Evolutionary conservation across 768 basidiomycete species (phyloP).

Genomic region (Collybiopsis luxurians): DNA sequence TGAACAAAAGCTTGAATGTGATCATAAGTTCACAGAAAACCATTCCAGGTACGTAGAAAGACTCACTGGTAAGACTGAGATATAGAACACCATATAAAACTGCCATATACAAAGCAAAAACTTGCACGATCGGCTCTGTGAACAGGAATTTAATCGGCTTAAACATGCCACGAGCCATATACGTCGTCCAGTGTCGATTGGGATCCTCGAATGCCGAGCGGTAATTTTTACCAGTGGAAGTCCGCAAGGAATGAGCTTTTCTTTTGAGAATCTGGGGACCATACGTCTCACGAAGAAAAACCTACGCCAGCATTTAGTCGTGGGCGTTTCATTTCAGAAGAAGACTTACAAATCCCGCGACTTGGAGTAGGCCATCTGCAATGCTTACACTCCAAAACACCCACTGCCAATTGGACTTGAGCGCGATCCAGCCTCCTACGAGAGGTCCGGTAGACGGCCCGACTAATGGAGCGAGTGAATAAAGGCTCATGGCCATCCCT

Average conservation of each 20-base stretch:
- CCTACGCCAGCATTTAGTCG: slow-evolving; percentile 10
- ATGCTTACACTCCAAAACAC: slow-evolving; percentile 60
- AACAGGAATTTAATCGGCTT: slow-evolving; percentile 57
- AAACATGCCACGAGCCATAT: slow-evolving; percentile 46
- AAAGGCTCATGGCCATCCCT: slow-evolving; percentile 50
- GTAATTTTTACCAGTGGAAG: slow-evolving; percentile 28
- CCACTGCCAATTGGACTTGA: slow-evolving; percentile 56
- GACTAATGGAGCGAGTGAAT: slow-evolving; percentile 52
- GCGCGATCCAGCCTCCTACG: slow-evolving; percentile 42
- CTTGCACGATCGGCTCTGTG: slow-evolving; percentile 60
- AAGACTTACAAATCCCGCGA: slow-evolving; percentile 43
- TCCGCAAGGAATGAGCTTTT: slow-evolving; percentile 35
- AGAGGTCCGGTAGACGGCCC: slow-evolving; percentile 40
- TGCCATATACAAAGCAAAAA: slow-evolving; percentile 56
- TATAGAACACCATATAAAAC: slow-evolving; percentile 55
- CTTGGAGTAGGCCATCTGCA: slow-evolving; percentile 43
- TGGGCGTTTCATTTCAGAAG: background rate
- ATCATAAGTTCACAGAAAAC: background rate
- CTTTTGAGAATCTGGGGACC: slow-evolving; percentile 46
- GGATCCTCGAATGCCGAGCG: slow-evolving; percentile 40
- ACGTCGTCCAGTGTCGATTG: slow-evolving; percentile 37
- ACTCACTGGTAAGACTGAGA: slow-evolving; percentile 33
- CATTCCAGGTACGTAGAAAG: no score
- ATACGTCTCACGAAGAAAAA: slow-evolving; percentile 37
- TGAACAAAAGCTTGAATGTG: background rate